Evolutionary conservation across 1,284 basidiomycete genomes (phyloP).

Genomic region (Cryptococcus sp.): DNA sequence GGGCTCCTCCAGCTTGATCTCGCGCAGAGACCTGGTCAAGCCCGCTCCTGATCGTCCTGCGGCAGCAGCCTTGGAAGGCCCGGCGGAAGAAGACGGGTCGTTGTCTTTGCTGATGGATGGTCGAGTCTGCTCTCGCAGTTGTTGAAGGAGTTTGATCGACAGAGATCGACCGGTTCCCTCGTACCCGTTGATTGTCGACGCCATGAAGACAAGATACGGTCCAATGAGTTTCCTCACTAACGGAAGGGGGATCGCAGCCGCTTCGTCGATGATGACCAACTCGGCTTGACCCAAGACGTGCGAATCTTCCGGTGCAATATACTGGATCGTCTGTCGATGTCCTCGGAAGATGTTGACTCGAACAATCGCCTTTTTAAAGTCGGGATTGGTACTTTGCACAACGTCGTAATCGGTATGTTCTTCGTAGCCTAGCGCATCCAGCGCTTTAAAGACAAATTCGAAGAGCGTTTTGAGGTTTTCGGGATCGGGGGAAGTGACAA

Average conservation of each 20-base stretch:
- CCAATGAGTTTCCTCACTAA: constrained; percentile 92
- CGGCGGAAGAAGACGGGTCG: constrained; percentile 37
- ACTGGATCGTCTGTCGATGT: constrained; percentile 94
- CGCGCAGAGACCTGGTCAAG: constrained; percentile 70
- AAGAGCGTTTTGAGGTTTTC: constrained; percentile 98
- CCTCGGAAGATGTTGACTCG: constrained; percentile 90
- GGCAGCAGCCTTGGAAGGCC: constrained; percentile 35
- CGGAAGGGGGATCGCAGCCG: constrained; percentile 93
- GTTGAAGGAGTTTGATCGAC: constrained; percentile 95
- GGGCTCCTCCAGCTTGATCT: constrained; percentile 91
- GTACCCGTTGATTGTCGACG: constrained; percentile 98
- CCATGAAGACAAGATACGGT: constrained; percentile 96
- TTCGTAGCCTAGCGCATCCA: constrained; percentile 92
- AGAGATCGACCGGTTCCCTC: constrained; percentile 97
- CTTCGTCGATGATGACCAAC: constrained; percentile 96
- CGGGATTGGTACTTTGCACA: constrained; percentile 85
- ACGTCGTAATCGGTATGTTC: constrained; percentile 98
- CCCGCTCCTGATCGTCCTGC: constrained; percentile 43
- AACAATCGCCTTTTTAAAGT: constrained; percentile 93
- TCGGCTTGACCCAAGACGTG: constrained; percentile 98
- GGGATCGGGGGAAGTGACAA: constrained; percentile 94
- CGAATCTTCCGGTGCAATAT: constrained; percentile 95
- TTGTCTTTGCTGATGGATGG: constrained; percentile 55
- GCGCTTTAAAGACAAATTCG: constrained; percentile 95
- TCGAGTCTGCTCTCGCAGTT: constrained; percentile 82